These are phyloP conservation scores for Epithele typhae DNA, from an alignment of 768 basidiomycete species.

Conservation along the genomic window DNA sequence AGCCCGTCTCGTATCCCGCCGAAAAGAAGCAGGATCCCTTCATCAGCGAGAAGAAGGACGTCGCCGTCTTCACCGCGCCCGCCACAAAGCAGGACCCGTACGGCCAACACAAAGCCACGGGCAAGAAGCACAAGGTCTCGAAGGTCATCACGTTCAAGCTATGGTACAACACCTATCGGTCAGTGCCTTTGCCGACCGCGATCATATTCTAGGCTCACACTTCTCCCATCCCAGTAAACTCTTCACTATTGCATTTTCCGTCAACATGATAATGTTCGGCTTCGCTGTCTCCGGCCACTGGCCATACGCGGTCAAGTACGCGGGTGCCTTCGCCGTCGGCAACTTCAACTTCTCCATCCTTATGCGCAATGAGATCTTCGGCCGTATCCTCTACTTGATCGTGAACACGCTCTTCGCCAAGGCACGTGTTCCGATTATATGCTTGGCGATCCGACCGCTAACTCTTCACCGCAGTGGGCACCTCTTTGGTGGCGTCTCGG, in stretches of 20 bases:
- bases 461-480: constrained; percentile 47
- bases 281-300: constrained; percentile 62
- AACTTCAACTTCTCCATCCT: constrained; percentile 71
- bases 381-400: constrained; percentile 65
- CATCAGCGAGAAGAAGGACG: constrained; percentile 36
- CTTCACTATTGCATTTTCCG: constrained; percentile 53
- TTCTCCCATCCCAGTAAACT: constrained; percentile 52
- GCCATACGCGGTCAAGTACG: constrained; percentile 61
- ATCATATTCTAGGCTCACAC: background rate
- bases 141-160: constrained; percentile 57
- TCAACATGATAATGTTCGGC: constrained; percentile 58
- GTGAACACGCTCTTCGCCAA: constrained; percentile 78
- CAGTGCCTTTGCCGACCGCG: constrained; percentile 8
- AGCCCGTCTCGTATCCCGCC: constrained; percentile 19
- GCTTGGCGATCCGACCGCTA: background rate
- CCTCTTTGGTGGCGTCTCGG: constrained; percentile 68
- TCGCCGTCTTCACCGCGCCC: constrained; percentile 25
- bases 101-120: constrained; percentile 31
- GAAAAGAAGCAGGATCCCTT: constrained; percentile 37
- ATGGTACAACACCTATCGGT: constrained; percentile 83
- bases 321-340: constrained; percentile 69
- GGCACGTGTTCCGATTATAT: constrained; percentile 31
- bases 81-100: constrained; percentile 40
- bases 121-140: constrained; percentile 50
- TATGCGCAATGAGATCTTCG: constrained; percentile 80